These are phyloP conservation scores for Cytospora piceae DNA, from an alignment of 2,329 filamentous ascomycete species.

Conservation along the genomic window DNA sequence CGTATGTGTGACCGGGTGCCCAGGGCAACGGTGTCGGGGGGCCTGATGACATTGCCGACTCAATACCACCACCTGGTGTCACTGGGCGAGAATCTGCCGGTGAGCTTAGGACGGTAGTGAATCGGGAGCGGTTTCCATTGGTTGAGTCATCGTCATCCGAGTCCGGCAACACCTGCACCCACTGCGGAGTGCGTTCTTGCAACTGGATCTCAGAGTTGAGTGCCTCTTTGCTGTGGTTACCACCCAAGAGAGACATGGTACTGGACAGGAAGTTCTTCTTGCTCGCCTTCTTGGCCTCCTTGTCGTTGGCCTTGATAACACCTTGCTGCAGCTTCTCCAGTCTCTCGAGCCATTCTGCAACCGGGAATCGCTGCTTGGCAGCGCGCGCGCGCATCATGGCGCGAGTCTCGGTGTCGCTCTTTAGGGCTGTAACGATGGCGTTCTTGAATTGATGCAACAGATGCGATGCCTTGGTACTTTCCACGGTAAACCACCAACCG, in stretches of 20 bases:
- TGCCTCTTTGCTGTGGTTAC: constrained; percentile 27
- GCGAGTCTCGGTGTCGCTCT: constrained; percentile 56
- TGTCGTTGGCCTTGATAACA: constrained; percentile 49
- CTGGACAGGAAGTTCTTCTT: constrained; percentile 32
- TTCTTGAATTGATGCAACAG: constrained; percentile 66
- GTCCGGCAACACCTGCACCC: constrained; percentile 26
- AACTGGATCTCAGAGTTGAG: constrained; percentile 23
- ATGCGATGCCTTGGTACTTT: constrained; percentile 61
- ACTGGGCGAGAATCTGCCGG: constrained; percentile 32
- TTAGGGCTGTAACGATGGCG: constrained; percentile 62
- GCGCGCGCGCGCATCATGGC: constrained; percentile 67
- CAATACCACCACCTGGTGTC: constrained; percentile 19
- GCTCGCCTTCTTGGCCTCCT: constrained; percentile 37
- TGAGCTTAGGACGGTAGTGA: constrained; percentile 31
- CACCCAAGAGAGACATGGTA: constrained; percentile 25
- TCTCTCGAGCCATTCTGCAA: constrained; percentile 67
- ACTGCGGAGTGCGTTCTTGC: constrained; percentile 25
- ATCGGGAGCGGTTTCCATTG: constrained; percentile 15
- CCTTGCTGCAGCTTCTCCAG: constrained; percentile 63
- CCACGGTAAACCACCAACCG: constrained; percentile 72
- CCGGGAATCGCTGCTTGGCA: constrained; percentile 67
- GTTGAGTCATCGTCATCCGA: constrained; percentile 18
- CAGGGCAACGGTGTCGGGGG: constrained; percentile 24
- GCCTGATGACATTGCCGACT: constrained; percentile 26
- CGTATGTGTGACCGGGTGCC: constrained; percentile 25